Conservation (phyloP, 2,329 filamentous ascomycete genomes). For the Metarhizium sp. region DNA sequence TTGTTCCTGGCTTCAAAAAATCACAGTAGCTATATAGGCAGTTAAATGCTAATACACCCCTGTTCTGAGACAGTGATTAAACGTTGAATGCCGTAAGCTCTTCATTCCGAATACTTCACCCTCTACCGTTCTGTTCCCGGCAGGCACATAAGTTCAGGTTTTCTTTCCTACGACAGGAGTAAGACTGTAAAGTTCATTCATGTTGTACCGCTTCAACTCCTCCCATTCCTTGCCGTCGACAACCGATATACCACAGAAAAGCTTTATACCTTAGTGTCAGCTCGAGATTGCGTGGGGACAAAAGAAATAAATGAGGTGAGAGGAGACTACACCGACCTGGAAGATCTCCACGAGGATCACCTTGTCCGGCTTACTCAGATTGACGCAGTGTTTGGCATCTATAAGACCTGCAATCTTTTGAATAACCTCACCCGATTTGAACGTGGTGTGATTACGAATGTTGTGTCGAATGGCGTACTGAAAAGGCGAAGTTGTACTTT, state of each 20-base stretch:
- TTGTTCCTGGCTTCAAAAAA: no score
- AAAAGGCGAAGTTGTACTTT: neutral
- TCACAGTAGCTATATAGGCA: no score
- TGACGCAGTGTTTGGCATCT: conserved; percentile 61
- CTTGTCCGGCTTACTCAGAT: conserved; percentile 68
- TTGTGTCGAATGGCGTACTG: conserved; percentile 81
- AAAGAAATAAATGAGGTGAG: conserved; percentile 8
- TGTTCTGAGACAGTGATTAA: neutral
- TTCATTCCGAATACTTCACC: neutral
- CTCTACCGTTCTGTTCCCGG: neutral
- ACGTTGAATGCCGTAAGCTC: neutral
- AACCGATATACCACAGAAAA: conserved; percentile 69
- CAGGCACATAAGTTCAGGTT: neutral
- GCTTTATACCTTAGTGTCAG: conserved; percentile 15
- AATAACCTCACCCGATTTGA: conserved; percentile 62
- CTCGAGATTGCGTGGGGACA: neutral
- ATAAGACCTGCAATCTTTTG: conserved; percentile 59
- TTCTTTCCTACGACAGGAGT: neutral
- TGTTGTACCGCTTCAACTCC: conserved; percentile 64
- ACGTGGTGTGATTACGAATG: conserved; percentile 60
- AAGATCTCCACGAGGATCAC: conserved; percentile 74
- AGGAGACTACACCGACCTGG: conserved; percentile 43
- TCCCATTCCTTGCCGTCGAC: conserved; percentile 63
- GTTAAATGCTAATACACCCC: no score
- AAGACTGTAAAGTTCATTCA: conserved; percentile 59